Percentiles rank a stretch among this genome's conserved stretches.
phyloP scores from a whole-genome alignment of 805 yeast species.

The Zygosaccharomyces bisporus region DNA sequence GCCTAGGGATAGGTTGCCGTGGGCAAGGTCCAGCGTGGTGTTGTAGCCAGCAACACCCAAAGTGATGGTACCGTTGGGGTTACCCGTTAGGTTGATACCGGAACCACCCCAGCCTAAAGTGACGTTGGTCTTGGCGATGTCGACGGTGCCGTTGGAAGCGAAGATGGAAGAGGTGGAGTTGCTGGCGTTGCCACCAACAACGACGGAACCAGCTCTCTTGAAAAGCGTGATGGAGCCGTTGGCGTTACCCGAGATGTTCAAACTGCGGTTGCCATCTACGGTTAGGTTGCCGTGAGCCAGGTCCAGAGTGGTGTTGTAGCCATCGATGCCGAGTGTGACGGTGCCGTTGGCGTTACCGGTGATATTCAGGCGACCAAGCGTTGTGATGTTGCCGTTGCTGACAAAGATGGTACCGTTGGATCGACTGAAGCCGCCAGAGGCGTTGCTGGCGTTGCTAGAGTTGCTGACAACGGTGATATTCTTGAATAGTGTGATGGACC shows the following conservation, averaged over 20 bases:
- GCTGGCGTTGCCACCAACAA: constrained; percentile 1
- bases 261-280: constrained; percentile 2
- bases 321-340: background rate
- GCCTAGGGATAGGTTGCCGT: too few relatives aligned
- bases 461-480: background rate
- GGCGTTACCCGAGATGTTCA: constrained; percentile 3
- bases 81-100: background rate
- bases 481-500: constrained; percentile 4
- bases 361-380: background rate
- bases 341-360: constrained; percentile 3
- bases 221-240: constrained; percentile 5
- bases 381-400: background rate
- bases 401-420: constrained; percentile 3
- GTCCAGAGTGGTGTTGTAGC: constrained; percentile 3
- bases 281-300: constrained; percentile 1
- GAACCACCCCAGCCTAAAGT: constrained; percentile 2
- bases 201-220: background rate
- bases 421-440: background rate
- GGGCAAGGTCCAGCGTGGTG: too few relatives aligned
- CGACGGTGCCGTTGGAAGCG: constrained; percentile 2
- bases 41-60: too few relatives aligned
- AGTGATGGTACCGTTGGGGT: too few relatives aligned
- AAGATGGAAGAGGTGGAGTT: background rate
- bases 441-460: background rate
- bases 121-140: constrained; percentile 1